These are phyloP conservation scores for Drosera capensis DNA, from an alignment of 148 eudicot species.

Conservation along the genomic window DNA sequence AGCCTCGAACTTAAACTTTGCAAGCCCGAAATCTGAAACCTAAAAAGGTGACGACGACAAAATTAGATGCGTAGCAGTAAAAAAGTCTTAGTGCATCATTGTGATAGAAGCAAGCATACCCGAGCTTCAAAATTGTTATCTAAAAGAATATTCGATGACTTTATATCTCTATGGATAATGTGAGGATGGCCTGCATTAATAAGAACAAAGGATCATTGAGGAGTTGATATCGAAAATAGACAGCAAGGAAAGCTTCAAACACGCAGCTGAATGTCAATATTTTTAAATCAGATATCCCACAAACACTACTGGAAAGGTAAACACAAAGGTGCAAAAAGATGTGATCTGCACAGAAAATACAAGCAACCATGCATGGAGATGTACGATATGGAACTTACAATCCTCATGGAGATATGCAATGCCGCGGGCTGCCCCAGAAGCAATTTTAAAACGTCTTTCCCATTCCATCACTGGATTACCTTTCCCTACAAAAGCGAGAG, in stretches of 20 bases:
- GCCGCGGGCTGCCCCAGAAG: constrained; percentile 91
- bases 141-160: constrained; percentile 59
- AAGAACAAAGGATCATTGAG: constrained; percentile 1
- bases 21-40: constrained; percentile 98
- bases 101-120: constrained; percentile 21
- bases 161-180: constrained; percentile 62
- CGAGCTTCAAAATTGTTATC: constrained; percentile 56
- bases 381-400: constrained; percentile 25
- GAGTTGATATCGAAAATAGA: neutral
- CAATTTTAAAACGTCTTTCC: constrained; percentile 66
- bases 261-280: too few species aligned
- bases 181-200: constrained; percentile 51
- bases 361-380: neutral
- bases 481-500: constrained; percentile 17
- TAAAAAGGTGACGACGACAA: constrained; percentile 20
- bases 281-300: too few species aligned
- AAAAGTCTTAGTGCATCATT: too few species aligned
- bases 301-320: too few species aligned
- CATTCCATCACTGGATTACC: constrained; percentile 53
- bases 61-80: too few species aligned
- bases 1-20: constrained; percentile 54
- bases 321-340: too few species aligned
- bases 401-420: constrained; percentile 94
- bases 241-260: neutral
- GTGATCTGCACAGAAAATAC: neutral